Percentiles rank a stretch among this genome's conserved stretches.
phyloP scores from a whole-genome alignment of 306 rosid species.

The Cucumis sativus region DNA sequence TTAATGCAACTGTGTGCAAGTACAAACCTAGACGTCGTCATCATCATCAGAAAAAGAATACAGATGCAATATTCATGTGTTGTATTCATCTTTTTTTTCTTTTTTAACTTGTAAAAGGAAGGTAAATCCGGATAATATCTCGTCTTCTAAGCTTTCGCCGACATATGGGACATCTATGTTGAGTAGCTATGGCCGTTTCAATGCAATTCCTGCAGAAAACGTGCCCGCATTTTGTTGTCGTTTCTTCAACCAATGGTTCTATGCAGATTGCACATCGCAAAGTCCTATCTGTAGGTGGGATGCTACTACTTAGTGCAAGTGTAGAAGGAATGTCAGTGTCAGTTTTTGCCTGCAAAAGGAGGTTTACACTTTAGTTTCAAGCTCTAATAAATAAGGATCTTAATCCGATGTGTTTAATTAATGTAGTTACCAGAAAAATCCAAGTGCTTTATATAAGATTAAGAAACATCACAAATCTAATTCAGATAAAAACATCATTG shows the following conservation, averaged over 20 bases:
- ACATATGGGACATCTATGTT: conserved; percentile 71
- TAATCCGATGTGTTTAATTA: not conserved
- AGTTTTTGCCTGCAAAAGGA: not conserved
- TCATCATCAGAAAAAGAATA: not conserved
- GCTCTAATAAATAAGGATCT: not conserved
- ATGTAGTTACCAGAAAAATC: not conserved
- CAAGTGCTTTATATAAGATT: not conserved
- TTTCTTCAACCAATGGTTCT: conserved; percentile 45
- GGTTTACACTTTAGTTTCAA: not conserved
- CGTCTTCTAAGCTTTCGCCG: conserved; percentile 46
- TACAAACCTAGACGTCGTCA: conserved; percentile 4
- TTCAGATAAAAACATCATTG: not conserved
- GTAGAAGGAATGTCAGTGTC: conserved; percentile 1
- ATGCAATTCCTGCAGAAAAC: conserved; percentile 73
- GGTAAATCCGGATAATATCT: conserved; percentile 64
- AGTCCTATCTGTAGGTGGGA: conserved; percentile 51
- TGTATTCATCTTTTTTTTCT: not conserved
- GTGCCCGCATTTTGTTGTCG: conserved; percentile 82
- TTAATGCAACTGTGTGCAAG: conserved; percentile 1
- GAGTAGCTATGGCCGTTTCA: conserved; percentile 26
- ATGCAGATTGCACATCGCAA: conserved; percentile 77
- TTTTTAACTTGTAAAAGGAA: conserved; percentile 23
- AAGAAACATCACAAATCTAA: not conserved
- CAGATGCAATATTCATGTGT: not conserved
- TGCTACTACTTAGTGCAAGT: not conserved